Conservation (phyloP, 352 stramenopile species). For the Pythium rishiriense region DNA sequence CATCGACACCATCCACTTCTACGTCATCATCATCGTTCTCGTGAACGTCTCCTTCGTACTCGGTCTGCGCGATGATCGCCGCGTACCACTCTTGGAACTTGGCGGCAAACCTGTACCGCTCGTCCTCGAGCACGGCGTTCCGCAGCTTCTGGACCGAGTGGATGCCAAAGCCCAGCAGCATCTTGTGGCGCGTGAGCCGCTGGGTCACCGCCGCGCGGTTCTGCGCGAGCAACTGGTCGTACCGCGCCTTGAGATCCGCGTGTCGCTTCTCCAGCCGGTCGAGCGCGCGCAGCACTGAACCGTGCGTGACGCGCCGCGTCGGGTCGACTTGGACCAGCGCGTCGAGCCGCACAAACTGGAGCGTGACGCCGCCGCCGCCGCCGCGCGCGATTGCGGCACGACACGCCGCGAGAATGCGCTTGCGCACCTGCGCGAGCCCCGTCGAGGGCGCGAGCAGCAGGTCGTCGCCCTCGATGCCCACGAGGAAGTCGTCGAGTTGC, state of each 20-base stretch:
- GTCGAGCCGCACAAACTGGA: constrained; percentile 68
- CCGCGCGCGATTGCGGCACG: constrained; percentile 17
- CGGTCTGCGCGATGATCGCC: neutral
- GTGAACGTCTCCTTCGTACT: constrained; percentile 1
- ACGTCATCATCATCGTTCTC: constrained; percentile 8
- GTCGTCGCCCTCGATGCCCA: constrained; percentile 58
- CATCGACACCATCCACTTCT: constrained; percentile 8
- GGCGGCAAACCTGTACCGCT: constrained; percentile 50
- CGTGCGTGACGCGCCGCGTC: constrained; percentile 38
- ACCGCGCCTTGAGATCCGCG: constrained; percentile 34
- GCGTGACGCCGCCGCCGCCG: constrained; percentile 34
- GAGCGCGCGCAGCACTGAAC: constrained; percentile 47
- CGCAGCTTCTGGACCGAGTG: constrained; percentile 29
- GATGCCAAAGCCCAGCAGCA: constrained; percentile 53
- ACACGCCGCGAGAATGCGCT: constrained; percentile 33
- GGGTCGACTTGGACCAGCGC: constrained; percentile 37
- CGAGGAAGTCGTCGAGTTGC: constrained; percentile 91
- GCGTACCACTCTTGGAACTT: constrained; percentile 57
- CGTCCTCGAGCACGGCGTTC: constrained; percentile 36
- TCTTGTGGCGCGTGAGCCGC: constrained; percentile 58
- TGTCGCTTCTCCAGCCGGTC: constrained; percentile 41
- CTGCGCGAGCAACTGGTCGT: constrained; percentile 39
- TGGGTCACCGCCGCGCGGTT: constrained; percentile 46
- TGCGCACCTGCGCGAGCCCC: constrained; percentile 44
- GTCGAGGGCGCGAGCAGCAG: constrained; percentile 45